Evolutionary conservation across 2,329 filamentous ascomycete genomes (phyloP).

Genomic region (Colletotrichum endophyticum): DNA sequence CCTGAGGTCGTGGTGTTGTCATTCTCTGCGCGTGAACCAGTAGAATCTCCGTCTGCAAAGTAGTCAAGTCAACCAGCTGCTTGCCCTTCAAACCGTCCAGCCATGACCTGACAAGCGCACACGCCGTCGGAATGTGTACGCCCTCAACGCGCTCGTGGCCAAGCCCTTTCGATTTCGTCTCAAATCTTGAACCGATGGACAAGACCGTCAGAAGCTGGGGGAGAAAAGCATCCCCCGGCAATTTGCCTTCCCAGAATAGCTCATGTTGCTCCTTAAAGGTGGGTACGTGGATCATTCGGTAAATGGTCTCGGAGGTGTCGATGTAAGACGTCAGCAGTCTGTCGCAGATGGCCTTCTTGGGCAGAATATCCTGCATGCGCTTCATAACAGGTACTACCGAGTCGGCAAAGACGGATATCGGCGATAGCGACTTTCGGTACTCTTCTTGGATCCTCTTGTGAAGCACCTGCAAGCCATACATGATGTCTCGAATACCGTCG

Average conservation of each 20-base stretch:
- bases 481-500: constrained; percentile 45
- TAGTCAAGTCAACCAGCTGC: constrained; percentile 55
- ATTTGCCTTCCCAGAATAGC: constrained; percentile 54
- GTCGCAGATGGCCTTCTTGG: constrained; percentile 56
- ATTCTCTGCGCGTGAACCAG: constrained; percentile 57
- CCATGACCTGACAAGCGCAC: constrained; percentile 59
- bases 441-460: constrained; percentile 54
- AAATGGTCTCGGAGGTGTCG: constrained; percentile 55
- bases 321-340: constrained; percentile 55
- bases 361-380: constrained; percentile 62
- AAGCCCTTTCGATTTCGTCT: constrained; percentile 54
- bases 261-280: constrained; percentile 57
- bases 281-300: constrained; percentile 57
- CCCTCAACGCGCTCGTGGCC: constrained; percentile 57
- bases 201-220: constrained; percentile 58
- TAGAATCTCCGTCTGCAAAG: constrained; percentile 60
- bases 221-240: constrained; percentile 54
- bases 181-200: constrained; percentile 58
- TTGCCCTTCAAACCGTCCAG: constrained; percentile 57
- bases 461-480: constrained; percentile 50
- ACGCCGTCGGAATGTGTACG: constrained; percentile 62
- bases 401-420: constrained; percentile 62
- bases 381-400: constrained; percentile 63
- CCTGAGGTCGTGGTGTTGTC: constrained; percentile 52
- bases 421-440: constrained; percentile 49